Evolutionary conservation across 75 land plant genomes (phyloP).

Genomic region (Pseudotsuga menziesii): DNA sequence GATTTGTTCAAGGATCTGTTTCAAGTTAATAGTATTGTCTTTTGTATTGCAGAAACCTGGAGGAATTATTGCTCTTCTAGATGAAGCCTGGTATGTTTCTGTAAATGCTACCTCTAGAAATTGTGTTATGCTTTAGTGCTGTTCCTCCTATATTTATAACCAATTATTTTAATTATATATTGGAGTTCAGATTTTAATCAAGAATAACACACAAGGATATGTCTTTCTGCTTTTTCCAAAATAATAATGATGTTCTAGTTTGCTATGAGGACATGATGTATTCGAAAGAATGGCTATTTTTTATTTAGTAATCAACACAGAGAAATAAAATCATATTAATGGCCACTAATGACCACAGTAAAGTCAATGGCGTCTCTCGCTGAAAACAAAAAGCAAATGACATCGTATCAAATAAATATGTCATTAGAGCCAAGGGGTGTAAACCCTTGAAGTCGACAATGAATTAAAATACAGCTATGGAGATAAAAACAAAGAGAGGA

Average conservation of each 20-base stretch:
- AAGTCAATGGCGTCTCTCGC: no score
- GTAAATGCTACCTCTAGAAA: neutral
- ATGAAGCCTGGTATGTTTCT: slow-evolving; percentile 93
- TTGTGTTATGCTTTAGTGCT: neutral
- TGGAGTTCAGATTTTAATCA: neutral
- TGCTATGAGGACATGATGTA: neutral
- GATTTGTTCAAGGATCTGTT: neutral
- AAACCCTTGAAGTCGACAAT: no score
- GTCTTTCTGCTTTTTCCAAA: neutral
- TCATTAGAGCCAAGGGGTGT: no score
- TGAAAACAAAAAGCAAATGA: no score
- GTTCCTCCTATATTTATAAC: no score
- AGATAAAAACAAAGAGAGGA: no score
- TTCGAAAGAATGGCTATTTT: neutral
- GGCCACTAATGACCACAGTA: no score
- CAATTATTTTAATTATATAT: neutral
- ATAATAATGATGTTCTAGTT: neutral
- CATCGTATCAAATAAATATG: no score
- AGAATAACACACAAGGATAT: neutral
- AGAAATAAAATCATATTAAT: no score
- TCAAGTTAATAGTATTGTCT: neutral
- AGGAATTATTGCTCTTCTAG: slow-evolving; percentile 96
- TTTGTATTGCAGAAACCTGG: slow-evolving; percentile 83
- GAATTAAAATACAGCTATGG: no score
- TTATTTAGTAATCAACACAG: no score